Evolutionary conservation across 1,284 basidiomycete genomes (phyloP), one percentile per base, ranked within the genome.

Genomic region (Cryptococcus sp.): DNA sequence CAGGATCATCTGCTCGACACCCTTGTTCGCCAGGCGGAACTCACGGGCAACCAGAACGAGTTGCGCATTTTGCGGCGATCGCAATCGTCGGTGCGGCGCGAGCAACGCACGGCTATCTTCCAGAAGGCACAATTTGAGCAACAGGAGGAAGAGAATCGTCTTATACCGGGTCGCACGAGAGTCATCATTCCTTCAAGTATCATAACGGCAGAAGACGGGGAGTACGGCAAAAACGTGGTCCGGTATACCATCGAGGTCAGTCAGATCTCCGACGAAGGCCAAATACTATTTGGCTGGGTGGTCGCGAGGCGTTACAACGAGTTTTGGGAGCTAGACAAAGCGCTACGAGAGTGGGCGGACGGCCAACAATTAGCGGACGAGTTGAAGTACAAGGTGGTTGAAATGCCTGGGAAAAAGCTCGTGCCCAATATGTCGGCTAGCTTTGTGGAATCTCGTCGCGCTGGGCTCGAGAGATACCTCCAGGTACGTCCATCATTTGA

Each of bases 261-360:
- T 70, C 93, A 95, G 69, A 81, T 91, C 23, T 86, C 84, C n/a
- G 76, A 79, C 0, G 89, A 93, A 69, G 90, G 88, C 4, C 85
- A 83, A 49, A 86, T 88, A 69, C 80, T 85, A 1, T 88, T 88
- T 1, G 90, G 90, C 3, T 98, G 95, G 95, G 87, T 93, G 25
- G 88, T 97, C 3, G 88, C 91, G 5, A 82, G 93, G 64, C 82
- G 95, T 60, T 99, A 96, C 76, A 96, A 92, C 74, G 94, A 98
- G 74, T 99, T 99, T 75, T 85, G 89, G 69, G 86, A 84, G 53
- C 87, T 97, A 82, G 91, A 97, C 73, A 88, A 87, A 66, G 86
- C 87, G 57, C 79, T 99, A 49, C 86, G 60, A 40, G 75, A 76
- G 3, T 72, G 68, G 70, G 72, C 67, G 11, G 52, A 38, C 1